A percentile compares a stretch with the other conserved stretches of the same genome.
phyloP scores from a whole-genome alignment of 108 stramenopile genomes.

The Mayamaea pseudoterrestris region DNA sequence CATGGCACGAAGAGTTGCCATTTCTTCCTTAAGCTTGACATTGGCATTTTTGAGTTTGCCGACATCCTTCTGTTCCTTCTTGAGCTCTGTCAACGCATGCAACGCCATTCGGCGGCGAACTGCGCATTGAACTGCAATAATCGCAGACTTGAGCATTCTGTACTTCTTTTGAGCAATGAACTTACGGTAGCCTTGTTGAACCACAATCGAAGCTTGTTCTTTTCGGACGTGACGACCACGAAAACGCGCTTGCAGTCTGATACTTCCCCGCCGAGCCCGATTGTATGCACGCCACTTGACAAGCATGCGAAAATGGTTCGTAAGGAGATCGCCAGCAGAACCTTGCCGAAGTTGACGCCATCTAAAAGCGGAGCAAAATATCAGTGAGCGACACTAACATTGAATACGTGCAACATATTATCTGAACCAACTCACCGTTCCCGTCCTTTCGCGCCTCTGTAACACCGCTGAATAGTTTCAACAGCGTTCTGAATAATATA shows the following conservation, averaged over 20 bases:
- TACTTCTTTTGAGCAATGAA: slow-evolving; percentile 19
- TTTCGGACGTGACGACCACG: slow-evolving; percentile 52
- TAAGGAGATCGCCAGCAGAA: slow-evolving; percentile 68
- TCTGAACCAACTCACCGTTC: slow-evolving; percentile 30
- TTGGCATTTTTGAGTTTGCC: slow-evolving; percentile 79
- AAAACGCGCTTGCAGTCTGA: slow-evolving; percentile 56
- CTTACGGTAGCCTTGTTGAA: slow-evolving; percentile 47
- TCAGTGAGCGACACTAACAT: slow-evolving; percentile 1
- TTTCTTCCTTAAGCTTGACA: slow-evolving; percentile 81
- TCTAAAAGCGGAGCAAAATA: slow-evolving; percentile 12
- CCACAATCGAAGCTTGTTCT: slow-evolving; percentile 40
- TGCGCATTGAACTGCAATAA: slow-evolving; percentile 65
- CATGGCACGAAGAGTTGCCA: slow-evolving; percentile 87
- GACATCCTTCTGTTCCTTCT: slow-evolving; percentile 75
- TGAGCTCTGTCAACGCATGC: slow-evolving; percentile 40
- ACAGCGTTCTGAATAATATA: slow-evolving; percentile 47
- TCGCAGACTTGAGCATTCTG: slow-evolving; percentile 49
- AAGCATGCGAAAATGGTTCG: slow-evolving; percentile 69
- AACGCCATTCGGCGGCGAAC: slow-evolving; percentile 45
- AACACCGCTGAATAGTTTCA: slow-evolving; percentile 53
- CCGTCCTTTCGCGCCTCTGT: slow-evolving; percentile 78
- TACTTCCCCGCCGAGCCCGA: slow-evolving; percentile 36
- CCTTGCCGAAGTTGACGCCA: slow-evolving; percentile 73
- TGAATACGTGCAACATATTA: background rate
- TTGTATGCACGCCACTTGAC: slow-evolving; percentile 38